Conservation (phyloP, 1,284 basidiomycete genomes). For the Clitocybe nebularis region DNA sequence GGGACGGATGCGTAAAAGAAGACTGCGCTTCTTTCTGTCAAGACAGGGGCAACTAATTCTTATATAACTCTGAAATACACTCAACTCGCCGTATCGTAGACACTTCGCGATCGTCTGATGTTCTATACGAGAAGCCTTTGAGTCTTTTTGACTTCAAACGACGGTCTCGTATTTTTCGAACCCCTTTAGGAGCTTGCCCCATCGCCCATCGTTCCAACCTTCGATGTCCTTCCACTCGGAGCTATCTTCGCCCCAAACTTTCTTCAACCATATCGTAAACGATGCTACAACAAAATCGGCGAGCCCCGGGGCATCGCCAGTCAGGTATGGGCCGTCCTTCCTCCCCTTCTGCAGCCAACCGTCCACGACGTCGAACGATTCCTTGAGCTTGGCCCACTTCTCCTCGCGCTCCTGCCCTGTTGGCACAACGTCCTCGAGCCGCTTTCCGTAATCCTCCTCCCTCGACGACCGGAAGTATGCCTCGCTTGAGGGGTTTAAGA, state of each 20-base stretch:
- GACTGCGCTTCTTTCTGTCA: too few species aligned
- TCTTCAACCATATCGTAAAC: slow-evolving; percentile 18
- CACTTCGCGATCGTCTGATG: too few species aligned
- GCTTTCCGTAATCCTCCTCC: slow-evolving; percentile 18
- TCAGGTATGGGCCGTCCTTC: slow-evolving; percentile 18
- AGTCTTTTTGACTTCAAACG: too few species aligned
- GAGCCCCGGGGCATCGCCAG: slow-evolving; percentile 21
- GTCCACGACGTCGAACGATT: slow-evolving; percentile 16
- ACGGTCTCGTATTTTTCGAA: slow-evolving; percentile 13
- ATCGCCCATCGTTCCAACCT: slow-evolving; percentile 19
- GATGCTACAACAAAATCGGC: slow-evolving; percentile 24
- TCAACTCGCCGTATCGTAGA: too few species aligned
- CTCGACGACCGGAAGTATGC: slow-evolving; percentile 23
- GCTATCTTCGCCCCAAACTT: slow-evolving; percentile 18
- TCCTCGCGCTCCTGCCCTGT: slow-evolving; percentile 15
- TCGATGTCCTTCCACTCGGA: slow-evolving; percentile 15
- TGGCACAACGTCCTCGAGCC: slow-evolving; percentile 21
- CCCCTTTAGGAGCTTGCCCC: slow-evolving; percentile 12
- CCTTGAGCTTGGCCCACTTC: slow-evolving; percentile 22
- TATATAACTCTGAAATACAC: too few species aligned
- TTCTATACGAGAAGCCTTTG: too few species aligned
- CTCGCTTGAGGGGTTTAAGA: slow-evolving; percentile 19
- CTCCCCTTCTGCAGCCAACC: slow-evolving; percentile 18
- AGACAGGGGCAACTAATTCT: too few species aligned
- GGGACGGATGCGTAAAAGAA: too few species aligned